Evolutionary conservation across 2,329 filamentous ascomycete genomes (phyloP), one percentile per base, ranked within the genome.

Genomic region (Ambrosiella cleistominuta): DNA sequence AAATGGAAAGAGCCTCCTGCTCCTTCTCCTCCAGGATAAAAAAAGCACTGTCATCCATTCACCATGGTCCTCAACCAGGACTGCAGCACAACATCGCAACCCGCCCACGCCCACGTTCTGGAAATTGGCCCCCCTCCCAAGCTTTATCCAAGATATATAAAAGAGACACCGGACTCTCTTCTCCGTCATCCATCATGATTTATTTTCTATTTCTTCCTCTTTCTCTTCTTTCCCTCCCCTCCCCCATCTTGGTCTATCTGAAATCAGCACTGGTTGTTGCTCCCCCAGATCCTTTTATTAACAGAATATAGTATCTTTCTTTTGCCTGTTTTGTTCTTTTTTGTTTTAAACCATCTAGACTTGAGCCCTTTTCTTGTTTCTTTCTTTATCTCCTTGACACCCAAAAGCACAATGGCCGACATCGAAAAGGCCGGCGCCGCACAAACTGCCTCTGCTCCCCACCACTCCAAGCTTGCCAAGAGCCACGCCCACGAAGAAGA

Each of bases 401-500:
- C n/a, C 6, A 19, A 47, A 47, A 47, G 5, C 42, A 56, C 19
- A 56, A 56, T 56, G 54, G 54, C 54, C 17, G 42, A 56, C 49
- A 56, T 56, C 13, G 40, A 56, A 47, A 49, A 47, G 42, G 54
- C 40, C 38, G 40, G 39, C 42, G 54, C 54, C 40, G 39, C 19
- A 36, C 35, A 45, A 13, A 42, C 40, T 50, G 9, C 42, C 42
- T 37, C 54, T 49, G 27, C 11, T 47, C 36, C 39, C 6, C 17
- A 11, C 13, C 19, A 19, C 35, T 35, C 54, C 13, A 38, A 47
- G 54, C 42, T 56, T 7, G 19, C 35, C 54, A 56, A 57, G 15
- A 79, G 76, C 64, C 76, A 79, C 67, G 77, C 77, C 3, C 75
- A 74, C 61, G 77, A 79, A 65, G 76, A 73, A 62, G 74, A 74